Percentiles rank a stretch among this genome's conserved stretches.
Conservation (phyloP, 1,284 basidiomycete genomes). For the Volvariella surrecta region DNA sequence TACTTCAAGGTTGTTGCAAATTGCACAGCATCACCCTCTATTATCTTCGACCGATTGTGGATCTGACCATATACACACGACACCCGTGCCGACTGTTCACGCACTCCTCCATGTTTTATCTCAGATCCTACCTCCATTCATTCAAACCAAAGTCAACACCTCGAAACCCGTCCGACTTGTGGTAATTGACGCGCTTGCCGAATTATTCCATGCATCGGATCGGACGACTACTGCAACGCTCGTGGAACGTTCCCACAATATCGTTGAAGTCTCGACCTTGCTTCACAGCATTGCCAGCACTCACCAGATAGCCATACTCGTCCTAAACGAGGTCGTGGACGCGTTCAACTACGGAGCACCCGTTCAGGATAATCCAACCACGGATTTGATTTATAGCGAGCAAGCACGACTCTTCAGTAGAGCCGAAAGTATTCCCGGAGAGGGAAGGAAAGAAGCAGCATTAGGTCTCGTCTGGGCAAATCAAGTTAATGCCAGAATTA, state of each 20-base stretch:
- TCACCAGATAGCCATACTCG: constrained; percentile 64
- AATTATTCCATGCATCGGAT: constrained; percentile 60
- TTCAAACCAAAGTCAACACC: constrained; percentile 26
- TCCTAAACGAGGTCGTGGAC: constrained; percentile 85
- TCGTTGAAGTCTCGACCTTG: constrained; percentile 56
- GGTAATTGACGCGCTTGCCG: constrained; percentile 76
- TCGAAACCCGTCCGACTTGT: constrained; percentile 57
- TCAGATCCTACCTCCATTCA: constrained; percentile 51
- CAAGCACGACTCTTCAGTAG: constrained; percentile 76
- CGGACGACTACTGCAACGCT: constrained; percentile 52
- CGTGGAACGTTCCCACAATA: constrained; percentile 58
- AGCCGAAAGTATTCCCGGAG: constrained; percentile 44
- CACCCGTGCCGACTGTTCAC: constrained; percentile 47
- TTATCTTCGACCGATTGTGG: constrained; percentile 37
- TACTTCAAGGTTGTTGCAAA: constrained; percentile 40
- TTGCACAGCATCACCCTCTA: constrained; percentile 40
- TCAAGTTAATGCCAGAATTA: constrained; percentile 75
- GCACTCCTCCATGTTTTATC: constrained; percentile 63
- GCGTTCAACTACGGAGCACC: constrained; percentile 38
- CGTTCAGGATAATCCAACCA: constrained; percentile 15
- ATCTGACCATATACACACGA: constrained; percentile 64
- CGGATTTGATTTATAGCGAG: constrained; percentile 53
- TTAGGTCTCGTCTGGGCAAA: constrained; percentile 90
- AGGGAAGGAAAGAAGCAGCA: constrained; percentile 66
- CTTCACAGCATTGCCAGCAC: constrained; percentile 62